phyloP scores from a whole-genome alignment of 2,329 filamentous ascomycete genomes.

The Harringtonia aguacate region DNA sequence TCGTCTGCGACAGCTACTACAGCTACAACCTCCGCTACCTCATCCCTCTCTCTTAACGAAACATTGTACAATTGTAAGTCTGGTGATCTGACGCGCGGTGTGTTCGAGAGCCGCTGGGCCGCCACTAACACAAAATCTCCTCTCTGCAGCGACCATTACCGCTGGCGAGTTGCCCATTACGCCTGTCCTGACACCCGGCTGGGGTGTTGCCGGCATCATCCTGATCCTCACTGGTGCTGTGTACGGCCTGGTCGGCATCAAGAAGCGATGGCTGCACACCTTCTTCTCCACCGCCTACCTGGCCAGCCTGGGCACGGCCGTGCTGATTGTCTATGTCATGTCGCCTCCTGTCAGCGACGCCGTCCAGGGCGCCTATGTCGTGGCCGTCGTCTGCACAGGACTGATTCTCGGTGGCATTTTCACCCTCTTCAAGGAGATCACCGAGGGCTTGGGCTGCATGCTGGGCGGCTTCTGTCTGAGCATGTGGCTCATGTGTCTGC shows the following conservation, averaged over 20 bases:
- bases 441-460: slow-evolving; percentile 72
- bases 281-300: slow-evolving; percentile 73
- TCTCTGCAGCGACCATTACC: slow-evolving; percentile 30
- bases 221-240: slow-evolving; percentile 61
- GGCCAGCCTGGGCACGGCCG: slow-evolving; percentile 60
- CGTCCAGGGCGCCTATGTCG: slow-evolving; percentile 78
- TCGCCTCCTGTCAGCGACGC: slow-evolving; percentile 62
- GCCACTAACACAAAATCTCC: background rate
- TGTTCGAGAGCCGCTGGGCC: background rate
- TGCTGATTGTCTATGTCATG: slow-evolving; percentile 86
- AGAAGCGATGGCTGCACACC: slow-evolving; percentile 67
- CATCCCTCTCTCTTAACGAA: slow-evolving; percentile 6
- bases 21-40: slow-evolving; percentile 1
- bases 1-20: background rate
- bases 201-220: slow-evolving; percentile 67
- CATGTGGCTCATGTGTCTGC: slow-evolving; percentile 84
- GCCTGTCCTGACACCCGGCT: slow-evolving; percentile 68
- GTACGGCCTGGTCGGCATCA: slow-evolving; percentile 71
- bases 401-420: slow-evolving; percentile 62
- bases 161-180: slow-evolving; percentile 54
- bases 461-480: slow-evolving; percentile 74
- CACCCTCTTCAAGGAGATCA: slow-evolving; percentile 73
- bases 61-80: slow-evolving; percentile 18
- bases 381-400: slow-evolving; percentile 64
- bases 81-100: background rate